These are phyloP conservation scores for Amanita molliuscula DNA, from an alignment of 768 basidiomycete genomes.

Conservation along the genomic window DNA sequence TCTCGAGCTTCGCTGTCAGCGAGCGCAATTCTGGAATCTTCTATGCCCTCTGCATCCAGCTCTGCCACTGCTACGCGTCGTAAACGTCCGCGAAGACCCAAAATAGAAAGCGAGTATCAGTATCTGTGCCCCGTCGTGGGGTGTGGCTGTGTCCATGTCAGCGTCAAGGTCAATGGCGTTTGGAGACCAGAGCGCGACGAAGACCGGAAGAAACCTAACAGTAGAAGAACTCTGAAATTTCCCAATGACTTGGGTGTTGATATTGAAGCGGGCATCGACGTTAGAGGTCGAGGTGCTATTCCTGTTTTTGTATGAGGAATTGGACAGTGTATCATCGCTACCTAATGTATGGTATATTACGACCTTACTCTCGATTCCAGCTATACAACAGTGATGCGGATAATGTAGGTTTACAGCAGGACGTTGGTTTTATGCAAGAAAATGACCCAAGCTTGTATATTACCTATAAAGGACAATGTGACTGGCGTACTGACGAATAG, in stretches of 20 bases:
- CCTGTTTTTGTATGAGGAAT: constrained; percentile 30
- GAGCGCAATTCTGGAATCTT: constrained; percentile 2
- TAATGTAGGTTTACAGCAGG: neutral
- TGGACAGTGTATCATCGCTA: neutral
- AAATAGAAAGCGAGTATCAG: constrained; percentile 38
- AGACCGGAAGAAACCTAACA: constrained; percentile 5
- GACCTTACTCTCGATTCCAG: neutral
- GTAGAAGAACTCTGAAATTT: constrained; percentile 6
- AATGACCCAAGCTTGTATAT: no score
- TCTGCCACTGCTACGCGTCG: constrained; percentile 7
- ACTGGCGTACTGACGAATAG: no score
- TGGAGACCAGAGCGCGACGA: constrained; percentile 50
- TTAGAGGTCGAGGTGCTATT: constrained; percentile 27
- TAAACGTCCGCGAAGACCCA: constrained; percentile 19
- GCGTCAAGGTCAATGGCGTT: constrained; percentile 43
- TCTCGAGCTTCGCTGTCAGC: neutral
- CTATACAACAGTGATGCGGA: neutral
- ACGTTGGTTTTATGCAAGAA: neutral
- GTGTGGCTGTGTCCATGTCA: constrained; percentile 45
- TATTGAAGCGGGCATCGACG: constrained; percentile 5
- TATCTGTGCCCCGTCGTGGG: constrained; percentile 59
- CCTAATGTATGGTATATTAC: neutral
- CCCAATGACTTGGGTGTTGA: constrained; percentile 4
- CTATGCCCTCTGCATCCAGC: constrained; percentile 1
- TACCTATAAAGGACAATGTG: no score